Conservation (phyloP, 345 rosid genomes). For the Kandelia obovata region DNA sequence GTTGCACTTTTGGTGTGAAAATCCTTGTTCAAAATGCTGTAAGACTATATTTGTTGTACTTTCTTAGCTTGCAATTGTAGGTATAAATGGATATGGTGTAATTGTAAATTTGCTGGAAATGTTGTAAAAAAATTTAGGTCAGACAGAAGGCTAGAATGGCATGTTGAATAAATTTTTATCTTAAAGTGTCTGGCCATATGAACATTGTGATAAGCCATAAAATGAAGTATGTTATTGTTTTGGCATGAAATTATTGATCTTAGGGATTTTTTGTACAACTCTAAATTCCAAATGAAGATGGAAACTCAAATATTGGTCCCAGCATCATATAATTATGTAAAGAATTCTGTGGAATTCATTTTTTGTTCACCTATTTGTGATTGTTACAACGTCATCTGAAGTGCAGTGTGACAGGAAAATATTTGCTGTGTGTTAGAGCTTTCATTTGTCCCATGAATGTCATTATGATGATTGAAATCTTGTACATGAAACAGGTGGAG, state of each 20-base stretch:
- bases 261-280: no score
- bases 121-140: neutral
- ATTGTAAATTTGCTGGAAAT: neutral
- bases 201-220: neutral
- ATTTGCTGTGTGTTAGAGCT: neutral
- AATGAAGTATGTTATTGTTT: neutral
- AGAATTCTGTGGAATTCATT: neutral
- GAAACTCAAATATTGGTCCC: no score
- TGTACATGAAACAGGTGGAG: conserved; percentile 43
- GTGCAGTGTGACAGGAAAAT: neutral
- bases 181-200: neutral
- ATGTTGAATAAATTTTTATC: neutral
- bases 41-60: neutral
- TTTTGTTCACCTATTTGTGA: neutral
- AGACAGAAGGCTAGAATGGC: no score
- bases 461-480: conserved; percentile 2
- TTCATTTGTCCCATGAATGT: neutral
- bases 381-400: neutral
- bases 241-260: no score
- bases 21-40: neutral
- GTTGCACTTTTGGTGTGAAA: neutral
- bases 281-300: no score
- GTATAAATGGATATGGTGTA: no score
- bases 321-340: neutral
- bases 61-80: no score